Conservation (phyloP, 495 filamentous ascomycete genomes). For the Aspergillus campestris region DNA sequence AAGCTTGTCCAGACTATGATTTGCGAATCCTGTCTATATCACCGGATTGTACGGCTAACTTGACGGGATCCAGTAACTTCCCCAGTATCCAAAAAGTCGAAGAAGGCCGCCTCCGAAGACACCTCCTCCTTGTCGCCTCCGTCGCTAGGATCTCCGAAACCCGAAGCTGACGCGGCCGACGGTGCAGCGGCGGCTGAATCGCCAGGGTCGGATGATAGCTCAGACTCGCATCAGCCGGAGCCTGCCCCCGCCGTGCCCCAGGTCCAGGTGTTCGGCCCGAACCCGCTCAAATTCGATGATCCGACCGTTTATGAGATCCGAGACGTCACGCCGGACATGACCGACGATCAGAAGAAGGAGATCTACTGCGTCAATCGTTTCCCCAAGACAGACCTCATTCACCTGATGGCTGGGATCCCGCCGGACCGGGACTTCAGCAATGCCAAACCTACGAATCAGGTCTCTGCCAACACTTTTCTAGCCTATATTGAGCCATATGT, state of each 20-base stretch:
- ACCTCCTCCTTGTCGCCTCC: constrained; percentile 52
- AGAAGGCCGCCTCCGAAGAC: constrained; percentile 48
- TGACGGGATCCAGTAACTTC: constrained; percentile 27
- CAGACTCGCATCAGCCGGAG: constrained; percentile 66
- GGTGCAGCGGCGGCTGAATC: constrained; percentile 36
- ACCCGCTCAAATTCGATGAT: constrained; percentile 86
- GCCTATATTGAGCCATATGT: constrained; percentile 87
- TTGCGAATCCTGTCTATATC: not conserved
- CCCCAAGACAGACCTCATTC: constrained; percentile 66
- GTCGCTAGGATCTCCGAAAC: constrained; percentile 38
- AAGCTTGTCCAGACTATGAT: constrained; percentile 21
- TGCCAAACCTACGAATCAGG: constrained; percentile 87
- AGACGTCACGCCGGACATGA: constrained; percentile 60
- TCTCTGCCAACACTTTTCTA: constrained; percentile 81
- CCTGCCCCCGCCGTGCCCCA: constrained; percentile 67
- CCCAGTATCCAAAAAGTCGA: constrained; percentile 41
- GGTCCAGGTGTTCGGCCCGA: constrained; percentile 77
- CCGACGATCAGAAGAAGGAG: constrained; percentile 69
- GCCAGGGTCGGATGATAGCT: constrained; percentile 51
- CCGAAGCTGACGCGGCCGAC: constrained; percentile 39
- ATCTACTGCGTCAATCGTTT: constrained; percentile 83
- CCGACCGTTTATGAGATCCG: constrained; percentile 93
- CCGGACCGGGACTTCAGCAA: constrained; percentile 94
- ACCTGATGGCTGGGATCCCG: constrained; percentile 78
- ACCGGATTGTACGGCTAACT: not conserved